These are phyloP conservation scores for Venturia aucupariae DNA, from an alignment of 2,329 filamentous ascomycete genomes.

Conservation along the genomic window DNA sequence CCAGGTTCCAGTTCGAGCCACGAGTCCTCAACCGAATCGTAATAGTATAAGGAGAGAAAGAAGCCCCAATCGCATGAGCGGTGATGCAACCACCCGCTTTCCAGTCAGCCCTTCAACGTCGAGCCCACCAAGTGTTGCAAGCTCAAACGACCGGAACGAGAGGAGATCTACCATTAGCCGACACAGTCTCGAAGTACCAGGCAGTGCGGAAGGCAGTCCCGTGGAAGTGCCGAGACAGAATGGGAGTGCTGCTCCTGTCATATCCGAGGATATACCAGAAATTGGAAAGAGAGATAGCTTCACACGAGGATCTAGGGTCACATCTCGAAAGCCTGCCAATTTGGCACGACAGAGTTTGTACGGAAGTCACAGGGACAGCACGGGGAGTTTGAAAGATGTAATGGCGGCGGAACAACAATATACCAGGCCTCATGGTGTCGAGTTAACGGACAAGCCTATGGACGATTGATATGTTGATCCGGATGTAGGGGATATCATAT, in stretches of 20 bases:
- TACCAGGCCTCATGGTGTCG: slow-evolving; percentile 42
- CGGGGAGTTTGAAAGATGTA: slow-evolving; percentile 27
- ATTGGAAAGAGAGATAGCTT: slow-evolving; percentile 10
- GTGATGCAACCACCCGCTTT: slow-evolving; percentile 59
- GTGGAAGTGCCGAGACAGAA: slow-evolving; percentile 15
- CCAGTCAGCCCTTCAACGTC: slow-evolving; percentile 57
- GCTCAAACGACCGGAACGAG: slow-evolving; percentile 34
- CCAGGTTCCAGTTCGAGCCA: slow-evolving; percentile 49
- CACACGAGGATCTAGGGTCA: neutral
- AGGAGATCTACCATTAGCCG: slow-evolving; percentile 32
- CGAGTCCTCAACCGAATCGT: slow-evolving; percentile 54
- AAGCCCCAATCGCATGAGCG: slow-evolving; percentile 67
- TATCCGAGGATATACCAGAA: neutral
- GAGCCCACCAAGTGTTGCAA: slow-evolving; percentile 45
- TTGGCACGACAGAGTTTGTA: slow-evolving; percentile 25
- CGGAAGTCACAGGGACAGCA: slow-evolving; percentile 25
- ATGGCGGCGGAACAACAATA: slow-evolving; percentile 27
- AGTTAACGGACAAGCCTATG: slow-evolving; percentile 68
- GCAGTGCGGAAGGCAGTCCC: slow-evolving; percentile 40
- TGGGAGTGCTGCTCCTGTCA: neutral
- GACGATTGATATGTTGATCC: slow-evolving; percentile 46
- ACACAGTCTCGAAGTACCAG: slow-evolving; percentile 74
- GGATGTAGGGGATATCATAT: neutral
- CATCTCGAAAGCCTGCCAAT: slow-evolving; percentile 1
- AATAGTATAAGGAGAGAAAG: slow-evolving; percentile 16